Conservation (phyloP, 352 stramenopile genomes). For the Phytophthora foliorum region DNA sequence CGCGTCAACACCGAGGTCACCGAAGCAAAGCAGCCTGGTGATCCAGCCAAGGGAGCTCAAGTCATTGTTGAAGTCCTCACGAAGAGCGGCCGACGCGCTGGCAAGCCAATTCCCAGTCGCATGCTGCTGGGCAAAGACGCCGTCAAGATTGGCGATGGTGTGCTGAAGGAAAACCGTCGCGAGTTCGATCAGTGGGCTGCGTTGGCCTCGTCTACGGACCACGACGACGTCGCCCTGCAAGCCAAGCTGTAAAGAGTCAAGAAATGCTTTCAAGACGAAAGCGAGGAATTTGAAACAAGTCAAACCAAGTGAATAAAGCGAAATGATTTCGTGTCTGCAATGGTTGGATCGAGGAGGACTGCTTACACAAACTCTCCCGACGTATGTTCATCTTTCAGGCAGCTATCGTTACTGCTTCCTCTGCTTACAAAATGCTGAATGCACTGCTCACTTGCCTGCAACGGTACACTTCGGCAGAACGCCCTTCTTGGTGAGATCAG, state of each 20-base stretch:
- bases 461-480: conserved; percentile 53
- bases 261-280: conserved; percentile 6
- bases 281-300: neutral
- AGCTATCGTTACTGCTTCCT: conserved; percentile 10
- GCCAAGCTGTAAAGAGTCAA: conserved; percentile 29
- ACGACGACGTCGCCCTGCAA: conserved; percentile 23
- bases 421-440: conserved; percentile 7
- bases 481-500: conserved; percentile 40
- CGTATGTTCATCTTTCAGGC: neutral
- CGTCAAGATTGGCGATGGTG: conserved; percentile 31
- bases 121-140: conserved; percentile 51
- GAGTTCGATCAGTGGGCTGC: conserved; percentile 43
- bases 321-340: conserved; percentile 17
- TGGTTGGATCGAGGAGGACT: neutral
- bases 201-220: conserved; percentile 38
- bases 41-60: conserved; percentile 44
- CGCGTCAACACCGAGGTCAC: conserved; percentile 17
- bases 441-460: conserved; percentile 21
- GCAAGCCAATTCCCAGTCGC: conserved; percentile 41
- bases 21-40: conserved; percentile 34
- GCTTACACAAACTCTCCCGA: conserved; percentile 13
- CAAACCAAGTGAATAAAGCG: conserved; percentile 23
- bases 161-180: conserved; percentile 22
- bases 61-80: conserved; percentile 48
- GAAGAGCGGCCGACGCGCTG: conserved; percentile 46